phyloP scores from a whole-genome alignment of 306 rosid species.

The Vigna nakashimae region DNA sequence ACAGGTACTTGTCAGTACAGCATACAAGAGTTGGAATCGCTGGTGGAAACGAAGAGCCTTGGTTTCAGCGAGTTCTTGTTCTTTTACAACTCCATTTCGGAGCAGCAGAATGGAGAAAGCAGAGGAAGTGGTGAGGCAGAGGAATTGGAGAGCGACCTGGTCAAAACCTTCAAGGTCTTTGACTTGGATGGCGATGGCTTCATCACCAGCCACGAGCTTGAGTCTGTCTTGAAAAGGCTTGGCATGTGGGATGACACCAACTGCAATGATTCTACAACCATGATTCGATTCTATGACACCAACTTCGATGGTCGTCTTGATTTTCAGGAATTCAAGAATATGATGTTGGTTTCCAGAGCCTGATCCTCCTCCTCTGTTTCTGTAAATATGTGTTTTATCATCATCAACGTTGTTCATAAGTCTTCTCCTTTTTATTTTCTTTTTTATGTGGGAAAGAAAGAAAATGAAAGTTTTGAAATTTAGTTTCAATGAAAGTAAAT shows the following conservation, averaged over 20 bases:
- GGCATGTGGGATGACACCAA: slow-evolving; percentile 64
- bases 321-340: slow-evolving; percentile 84
- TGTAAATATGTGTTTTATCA: neutral
- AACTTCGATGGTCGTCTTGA: slow-evolving; percentile 80
- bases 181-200: slow-evolving; percentile 82
- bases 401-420: neutral
- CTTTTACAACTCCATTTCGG: slow-evolving; percentile 64
- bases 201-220: slow-evolving; percentile 72
- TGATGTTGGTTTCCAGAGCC: slow-evolving; percentile 69
- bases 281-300: slow-evolving; percentile 72
- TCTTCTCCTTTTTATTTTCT: neutral
- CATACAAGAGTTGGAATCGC: slow-evolving; percentile 60
- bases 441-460: neutral
- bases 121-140: neutral
- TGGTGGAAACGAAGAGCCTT: slow-evolving; percentile 57
- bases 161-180: slow-evolving; percentile 75
- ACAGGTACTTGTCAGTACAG: slow-evolving; percentile 40
- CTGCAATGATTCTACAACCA: slow-evolving; percentile 55
- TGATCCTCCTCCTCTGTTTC: slow-evolving; percentile 23
- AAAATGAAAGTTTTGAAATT: neutral
- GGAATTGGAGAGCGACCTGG: slow-evolving; percentile 62
- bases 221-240: slow-evolving; percentile 61
- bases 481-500: neutral
- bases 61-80: slow-evolving; percentile 65
- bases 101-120: slow-evolving; percentile 39